Evolutionary conservation across 2,329 filamentous ascomycete species (phyloP).

Genomic region (Ophiocordyceps robertsii): DNA sequence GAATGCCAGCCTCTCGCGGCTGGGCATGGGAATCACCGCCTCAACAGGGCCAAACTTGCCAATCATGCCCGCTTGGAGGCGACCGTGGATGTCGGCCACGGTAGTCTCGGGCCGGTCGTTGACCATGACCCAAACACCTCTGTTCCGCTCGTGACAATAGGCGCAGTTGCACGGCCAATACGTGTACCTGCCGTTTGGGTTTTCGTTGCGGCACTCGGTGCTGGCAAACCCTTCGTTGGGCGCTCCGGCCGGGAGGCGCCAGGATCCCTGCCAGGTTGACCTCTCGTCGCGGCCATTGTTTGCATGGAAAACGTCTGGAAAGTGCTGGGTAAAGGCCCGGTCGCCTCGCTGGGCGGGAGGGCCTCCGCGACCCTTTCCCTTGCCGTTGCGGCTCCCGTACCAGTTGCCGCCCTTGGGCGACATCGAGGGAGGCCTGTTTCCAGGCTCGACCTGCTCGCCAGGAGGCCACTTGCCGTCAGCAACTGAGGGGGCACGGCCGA

Average conservation of each 20-base stretch:
- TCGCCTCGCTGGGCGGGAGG: not conserved
- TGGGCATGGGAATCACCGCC: slow-evolving; percentile 8
- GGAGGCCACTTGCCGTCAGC: not conserved
- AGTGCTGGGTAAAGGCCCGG: not conserved
- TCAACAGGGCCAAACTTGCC: slow-evolving; percentile 17
- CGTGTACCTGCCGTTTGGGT: slow-evolving; percentile 3
- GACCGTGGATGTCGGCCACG: slow-evolving; percentile 10
- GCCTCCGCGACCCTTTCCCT: not conserved
- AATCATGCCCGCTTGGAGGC: slow-evolving; percentile 16
- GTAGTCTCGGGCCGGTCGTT: slow-evolving; percentile 2
- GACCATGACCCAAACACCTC: slow-evolving; percentile 15
- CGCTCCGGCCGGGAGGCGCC: not conserved
- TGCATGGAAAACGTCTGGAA: not conserved
- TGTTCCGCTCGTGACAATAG: slow-evolving; percentile 15
- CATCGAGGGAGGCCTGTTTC: not conserved
- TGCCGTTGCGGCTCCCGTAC: not conserved
- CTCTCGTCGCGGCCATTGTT: not conserved
- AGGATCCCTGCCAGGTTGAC: not conserved
- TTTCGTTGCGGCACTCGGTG: slow-evolving; percentile 10
- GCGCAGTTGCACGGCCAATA: slow-evolving; percentile 17
- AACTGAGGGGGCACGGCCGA: not conserved
- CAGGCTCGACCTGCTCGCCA: not conserved
- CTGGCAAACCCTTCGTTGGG: not conserved
- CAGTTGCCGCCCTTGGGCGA: slow-evolving; percentile 2
- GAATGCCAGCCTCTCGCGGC: slow-evolving; percentile 7